A percentile compares a stretch with the other conserved stretches of the same genome.
Evolutionary conservation across 2,329 filamentous ascomycete genomes (phyloP).

Genomic region (Cercospora janseana): DNA sequence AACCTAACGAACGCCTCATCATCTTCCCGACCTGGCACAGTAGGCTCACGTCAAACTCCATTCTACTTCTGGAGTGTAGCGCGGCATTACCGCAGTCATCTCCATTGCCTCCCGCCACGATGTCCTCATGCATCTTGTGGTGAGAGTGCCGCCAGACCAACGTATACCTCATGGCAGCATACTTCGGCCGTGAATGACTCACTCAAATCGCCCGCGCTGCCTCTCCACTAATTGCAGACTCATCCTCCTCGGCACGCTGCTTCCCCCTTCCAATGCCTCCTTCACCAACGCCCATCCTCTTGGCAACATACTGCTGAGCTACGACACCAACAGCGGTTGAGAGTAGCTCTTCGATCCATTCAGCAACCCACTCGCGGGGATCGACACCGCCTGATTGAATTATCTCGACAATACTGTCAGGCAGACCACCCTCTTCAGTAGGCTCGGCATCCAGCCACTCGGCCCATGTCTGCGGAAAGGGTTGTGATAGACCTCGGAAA

Average conservation of each 20-base stretch:
- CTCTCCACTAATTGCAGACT: conserved; percentile 53
- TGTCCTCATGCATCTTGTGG: no score
- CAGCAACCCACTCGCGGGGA: conserved; percentile 92
- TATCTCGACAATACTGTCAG: conserved; percentile 84
- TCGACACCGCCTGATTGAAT: conserved; percentile 74
- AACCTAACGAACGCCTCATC: no score
- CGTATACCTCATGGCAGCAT: no score
- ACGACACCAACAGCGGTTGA: conserved; percentile 77
- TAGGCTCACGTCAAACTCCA: no score
- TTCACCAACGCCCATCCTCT: conserved; percentile 93
- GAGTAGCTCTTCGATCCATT: conserved; percentile 91
- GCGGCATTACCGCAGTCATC: no score
- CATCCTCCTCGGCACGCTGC: conserved; percentile 54
- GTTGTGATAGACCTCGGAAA: conserved; percentile 79
- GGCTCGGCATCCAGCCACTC: conserved; percentile 80
- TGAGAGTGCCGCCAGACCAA: no score
- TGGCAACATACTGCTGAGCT: conserved; percentile 91
- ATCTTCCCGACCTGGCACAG: no score
- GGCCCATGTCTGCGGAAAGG: conserved; percentile 80
- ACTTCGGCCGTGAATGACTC: not conserved
- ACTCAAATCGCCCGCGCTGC: conserved; percentile 54
- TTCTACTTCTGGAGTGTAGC: no score
- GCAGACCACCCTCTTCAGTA: conserved; percentile 54
- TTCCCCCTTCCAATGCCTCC: conserved; percentile 63
- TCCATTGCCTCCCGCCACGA: no score